Base-by-base conservation (phyloP, 306 rosid genomes). In the Morella rubra region DNA sequence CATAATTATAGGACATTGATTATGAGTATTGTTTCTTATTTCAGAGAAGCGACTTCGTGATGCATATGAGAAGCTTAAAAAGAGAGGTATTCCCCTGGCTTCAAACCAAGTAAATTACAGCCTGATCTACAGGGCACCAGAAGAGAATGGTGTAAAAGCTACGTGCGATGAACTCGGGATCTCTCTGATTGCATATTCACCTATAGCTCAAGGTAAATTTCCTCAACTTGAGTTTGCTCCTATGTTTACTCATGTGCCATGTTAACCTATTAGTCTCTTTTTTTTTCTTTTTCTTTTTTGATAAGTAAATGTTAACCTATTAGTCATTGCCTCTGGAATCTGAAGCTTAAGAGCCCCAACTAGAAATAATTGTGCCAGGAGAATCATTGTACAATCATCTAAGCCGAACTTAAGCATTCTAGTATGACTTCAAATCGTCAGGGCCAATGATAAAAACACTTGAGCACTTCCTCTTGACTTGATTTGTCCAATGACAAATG, bases 51-150 rank as follows among this genome's bases (percentile, higher is more conserved):
- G 93, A 76, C 90, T 95, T 27, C 89, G 96, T 5, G 87, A 86
- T 10, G 97, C 99, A 11, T 81, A 87, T 20, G 78, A 84, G 77
- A 88, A 80, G 80, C 93, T 92, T 44, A 88, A 83, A 80, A 88
- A 78, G 76, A 84, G 99, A 91, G 99, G 98, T 45, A 88, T 95
- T 79, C 96, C 99, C 41, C 79, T 88, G 76, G 98, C 98, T 67
- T 82, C 99, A 80, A 92, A 95, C 88, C 99, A 95, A 81, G 93
- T 95, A 83, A 91, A 91, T 85, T 95, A 92, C 77, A 95, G 99
- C 86, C 97, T 95, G 77, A 95, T 92, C 70, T 92, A 95, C 82
- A 73, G 97, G 50, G 56, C 80, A 69, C 97, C 98, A 0, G 97
- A 95, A 84, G 89, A 89, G 84, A 92, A 91, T 0, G 99, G 97